Evolutionary conservation across 1,284 basidiomycete genomes (phyloP).

Genomic region (Naganishia albida): DNA sequence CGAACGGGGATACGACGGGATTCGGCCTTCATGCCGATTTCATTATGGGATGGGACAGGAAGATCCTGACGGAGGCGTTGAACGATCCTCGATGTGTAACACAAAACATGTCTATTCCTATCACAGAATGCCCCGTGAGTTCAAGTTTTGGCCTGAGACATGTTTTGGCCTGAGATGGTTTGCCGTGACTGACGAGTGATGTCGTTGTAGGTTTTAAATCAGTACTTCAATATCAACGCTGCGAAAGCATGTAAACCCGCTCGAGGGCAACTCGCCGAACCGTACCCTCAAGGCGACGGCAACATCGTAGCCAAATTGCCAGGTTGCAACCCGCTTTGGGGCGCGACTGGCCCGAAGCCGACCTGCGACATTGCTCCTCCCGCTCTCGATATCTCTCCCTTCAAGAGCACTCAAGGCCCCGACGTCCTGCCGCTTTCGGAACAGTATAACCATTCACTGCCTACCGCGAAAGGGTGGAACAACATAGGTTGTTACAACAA

Average conservation of each 20-base stretch:
- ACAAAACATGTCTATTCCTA: conserved; percentile 17
- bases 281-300: conserved; percentile 36
- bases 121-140: conserved; percentile 37
- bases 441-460: conserved; percentile 18
- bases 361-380: conserved; percentile 26
- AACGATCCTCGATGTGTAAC: conserved; percentile 38
- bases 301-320: conserved; percentile 38
- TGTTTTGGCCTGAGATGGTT: conserved; percentile 8
- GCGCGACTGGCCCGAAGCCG: conserved; percentile 32
- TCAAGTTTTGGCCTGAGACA: too few species aligned
- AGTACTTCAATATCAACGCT: conserved; percentile 34
- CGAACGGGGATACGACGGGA: conserved; percentile 48
- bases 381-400: conserved; percentile 33
- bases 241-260: conserved; percentile 39
- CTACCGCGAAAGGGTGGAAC: conserved; percentile 39
- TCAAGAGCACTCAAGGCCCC: conserved; percentile 38
- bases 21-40: conserved; percentile 46
- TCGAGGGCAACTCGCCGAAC: conserved; percentile 39
- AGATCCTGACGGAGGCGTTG: conserved; percentile 40
- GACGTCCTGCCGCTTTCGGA: conserved; percentile 30
- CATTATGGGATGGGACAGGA: conserved; percentile 40
- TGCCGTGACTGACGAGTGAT: conserved; percentile 35
- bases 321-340: conserved; percentile 46
- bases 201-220: conserved; percentile 30
- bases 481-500: conserved; percentile 36